phyloP scores from a whole-genome alignment of 1,284 basidiomycete genomes.

The Porogramme epimiltina region DNA sequence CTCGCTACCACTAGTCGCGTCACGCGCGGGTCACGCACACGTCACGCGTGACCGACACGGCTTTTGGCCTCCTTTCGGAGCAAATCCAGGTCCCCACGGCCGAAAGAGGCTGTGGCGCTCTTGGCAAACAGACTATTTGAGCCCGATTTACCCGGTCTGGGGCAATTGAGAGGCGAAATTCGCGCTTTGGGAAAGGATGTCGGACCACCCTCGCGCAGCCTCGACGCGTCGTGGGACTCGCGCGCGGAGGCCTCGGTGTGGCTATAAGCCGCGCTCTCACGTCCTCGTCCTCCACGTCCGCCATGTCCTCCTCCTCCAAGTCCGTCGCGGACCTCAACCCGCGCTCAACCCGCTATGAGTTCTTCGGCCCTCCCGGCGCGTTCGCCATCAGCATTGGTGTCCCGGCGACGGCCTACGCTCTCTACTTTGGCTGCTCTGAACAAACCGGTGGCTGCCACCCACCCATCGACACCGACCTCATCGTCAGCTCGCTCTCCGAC shows the following conservation, averaged over 20 bases:
- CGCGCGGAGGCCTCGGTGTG: too few species aligned
- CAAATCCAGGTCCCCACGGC: too few species aligned
- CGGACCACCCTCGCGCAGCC: conserved; percentile 9
- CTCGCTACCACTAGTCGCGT: background rate
- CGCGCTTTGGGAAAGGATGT: conserved; percentile 3
- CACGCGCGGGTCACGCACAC: background rate
- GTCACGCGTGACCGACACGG: conserved; percentile 1
- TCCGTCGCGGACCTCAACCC: conserved; percentile 53
- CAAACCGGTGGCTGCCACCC: conserved; percentile 76
- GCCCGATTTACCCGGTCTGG: background rate
- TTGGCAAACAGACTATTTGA: too few species aligned
- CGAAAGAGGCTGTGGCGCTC: too few species aligned
- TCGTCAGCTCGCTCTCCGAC: conserved; percentile 50
- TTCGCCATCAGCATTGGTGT: conserved; percentile 73
- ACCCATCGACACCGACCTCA: conserved; percentile 42
- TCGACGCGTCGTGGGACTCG: conserved; percentile 15
- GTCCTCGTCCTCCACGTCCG: conserved; percentile 14
- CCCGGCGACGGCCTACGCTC: conserved; percentile 75
- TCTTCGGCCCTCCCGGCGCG: conserved; percentile 85
- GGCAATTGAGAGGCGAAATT: conserved; percentile 1
- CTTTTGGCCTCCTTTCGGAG: too few species aligned
- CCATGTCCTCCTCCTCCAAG: conserved; percentile 26
- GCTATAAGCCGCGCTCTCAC: conserved; percentile 14
- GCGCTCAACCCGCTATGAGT: conserved; percentile 75
- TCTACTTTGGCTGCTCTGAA: conserved; percentile 89